phyloP scores from a whole-genome alignment of 805 yeast species.

The Saccharomyces paradoxus region DNA sequence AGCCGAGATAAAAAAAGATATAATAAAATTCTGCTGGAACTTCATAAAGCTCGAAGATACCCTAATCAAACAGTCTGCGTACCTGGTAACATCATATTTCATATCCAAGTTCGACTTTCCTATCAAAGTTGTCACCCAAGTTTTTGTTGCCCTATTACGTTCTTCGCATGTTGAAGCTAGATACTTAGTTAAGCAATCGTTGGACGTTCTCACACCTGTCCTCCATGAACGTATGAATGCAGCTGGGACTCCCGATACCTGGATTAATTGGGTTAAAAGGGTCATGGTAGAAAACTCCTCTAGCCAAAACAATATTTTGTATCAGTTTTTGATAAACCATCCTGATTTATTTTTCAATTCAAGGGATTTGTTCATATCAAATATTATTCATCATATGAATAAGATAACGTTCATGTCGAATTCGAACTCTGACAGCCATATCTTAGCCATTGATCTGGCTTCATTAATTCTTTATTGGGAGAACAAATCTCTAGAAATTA shows the following conservation, averaged over 20 bases:
- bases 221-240: conserved; percentile 57
- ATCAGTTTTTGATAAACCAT: conserved; percentile 81
- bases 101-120: conserved; percentile 86
- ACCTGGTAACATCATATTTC: conserved; percentile 78
- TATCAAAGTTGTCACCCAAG: conserved; percentile 77
- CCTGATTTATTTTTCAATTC: conserved; percentile 77
- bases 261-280: conserved; percentile 94
- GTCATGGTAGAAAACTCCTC: conserved; percentile 85
- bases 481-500: conserved; percentile 33
- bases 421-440: conserved; percentile 73
- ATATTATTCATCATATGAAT: conserved; percentile 87
- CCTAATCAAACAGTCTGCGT: conserved; percentile 85
- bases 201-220: conserved; percentile 83
- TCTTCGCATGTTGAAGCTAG: conserved; percentile 82
- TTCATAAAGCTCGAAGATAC: conserved; percentile 82
- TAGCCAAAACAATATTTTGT: conserved; percentile 76
- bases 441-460: conserved; percentile 80
- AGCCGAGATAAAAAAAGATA: conserved; percentile 62
- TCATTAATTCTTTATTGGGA: conserved; percentile 87
- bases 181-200: conserved; percentile 73
- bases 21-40: conserved; percentile 92
- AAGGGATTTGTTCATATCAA: conserved; percentile 81
- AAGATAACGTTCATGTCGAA: conserved; percentile 72
- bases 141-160: conserved; percentile 80
- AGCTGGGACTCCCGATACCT: conserved; percentile 43